Evolutionary conservation across 306 rosid genomes (phyloP), one percentile per base, ranked within the genome.

Genomic region (Mucuna pruriens): DNA sequence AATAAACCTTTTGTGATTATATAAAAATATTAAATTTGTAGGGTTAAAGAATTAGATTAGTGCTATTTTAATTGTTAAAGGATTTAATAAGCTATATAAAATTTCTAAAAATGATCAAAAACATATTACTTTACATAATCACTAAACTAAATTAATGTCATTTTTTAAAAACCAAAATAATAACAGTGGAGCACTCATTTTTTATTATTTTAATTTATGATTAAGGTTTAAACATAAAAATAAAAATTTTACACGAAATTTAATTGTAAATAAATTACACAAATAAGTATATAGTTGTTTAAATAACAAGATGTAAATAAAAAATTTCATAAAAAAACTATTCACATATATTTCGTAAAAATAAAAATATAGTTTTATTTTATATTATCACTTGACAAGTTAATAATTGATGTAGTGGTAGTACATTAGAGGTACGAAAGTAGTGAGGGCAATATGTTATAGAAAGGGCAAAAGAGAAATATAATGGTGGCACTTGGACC

Each of bases 381-480:
- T 29, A 29, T 29, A 29, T 29, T 42, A 3, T 42, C 17, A 49
- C 1, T 7, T 52, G 1, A 55, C 3, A 26, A 60, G 68, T 61
- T 29, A 15, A 12, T 61, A 29, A 61, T 29, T 26, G 5, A 15
- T 61, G 0, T 29, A 29, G 40, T 29, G 36, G 38, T n/a, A n/a
- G 31, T 26, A 60, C 19, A 26, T 12, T 58, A 4, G 4, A 5
- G 66, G 66, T 3, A 23, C 15, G 2, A 22, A 22, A 55, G n/a
- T n/a, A n/a, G n/a, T n/a, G n/a, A 22, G 15, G 11, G 16, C 36
- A 11, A 23, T 9, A 11, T 23, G 33, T 23, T 8, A 20, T 1
- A 29, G 8, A 61, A 61, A 29, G 64, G 81, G 71, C 11, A 57
- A 26, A 31, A 46, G 48, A 31, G 62, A 46, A 76, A 64, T 34